phyloP scores from a whole-genome alignment of 371 early-diverging fungal genomes.

The Syncephalis plumigaleata region DNA sequence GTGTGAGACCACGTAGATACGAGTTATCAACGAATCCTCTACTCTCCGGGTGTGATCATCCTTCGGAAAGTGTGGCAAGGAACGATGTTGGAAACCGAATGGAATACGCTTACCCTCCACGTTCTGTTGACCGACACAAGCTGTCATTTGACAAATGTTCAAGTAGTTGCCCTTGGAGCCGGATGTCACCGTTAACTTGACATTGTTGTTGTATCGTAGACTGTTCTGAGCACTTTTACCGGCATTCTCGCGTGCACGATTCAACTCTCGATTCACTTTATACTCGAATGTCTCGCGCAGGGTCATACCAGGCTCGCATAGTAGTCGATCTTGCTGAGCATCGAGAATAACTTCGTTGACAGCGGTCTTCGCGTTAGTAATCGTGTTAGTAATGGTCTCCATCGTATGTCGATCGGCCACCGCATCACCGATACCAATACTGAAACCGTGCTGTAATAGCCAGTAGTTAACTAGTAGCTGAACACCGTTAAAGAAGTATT shows the following conservation, averaged over 20 bases:
- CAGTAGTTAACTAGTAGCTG: slow-evolving; percentile 96
- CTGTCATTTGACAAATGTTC: slow-evolving; percentile 98
- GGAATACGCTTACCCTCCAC: slow-evolving; percentile 99
- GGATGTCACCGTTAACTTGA: slow-evolving; percentile 96
- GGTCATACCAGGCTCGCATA: slow-evolving; percentile 95
- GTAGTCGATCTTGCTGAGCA: slow-evolving; percentile 77
- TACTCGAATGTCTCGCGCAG: slow-evolving; percentile 94
- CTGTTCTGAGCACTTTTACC: slow-evolving; percentile 84
- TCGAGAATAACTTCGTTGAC: slow-evolving; percentile 75
- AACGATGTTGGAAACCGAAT: slow-evolving; percentile 91
- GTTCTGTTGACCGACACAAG: slow-evolving; percentile 99
- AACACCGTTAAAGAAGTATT: slow-evolving; percentile 84
- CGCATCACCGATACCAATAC: slow-evolving; percentile 99
- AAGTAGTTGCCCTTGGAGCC: slow-evolving; percentile 98
- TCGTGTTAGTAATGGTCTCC: slow-evolving; percentile 68
- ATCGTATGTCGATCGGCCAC: slow-evolving; percentile 86
- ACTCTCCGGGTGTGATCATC: slow-evolving; percentile 97
- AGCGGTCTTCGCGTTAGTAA: slow-evolving; percentile 66
- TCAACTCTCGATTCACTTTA: slow-evolving; percentile 78
- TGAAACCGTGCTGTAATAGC: slow-evolving; percentile 89
- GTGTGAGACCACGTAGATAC: slow-evolving; percentile 94
- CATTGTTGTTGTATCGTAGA: slow-evolving; percentile 90
- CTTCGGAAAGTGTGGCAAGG: slow-evolving; percentile 96
- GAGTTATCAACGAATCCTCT: slow-evolving; percentile 98
- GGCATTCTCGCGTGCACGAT: slow-evolving; percentile 92